Percentiles rank a stretch among this genome's conserved stretches.
Evolutionary conservation across 73 alveolate species (phyloP).

Genomic region (Paramecium biaurelia): DNA sequence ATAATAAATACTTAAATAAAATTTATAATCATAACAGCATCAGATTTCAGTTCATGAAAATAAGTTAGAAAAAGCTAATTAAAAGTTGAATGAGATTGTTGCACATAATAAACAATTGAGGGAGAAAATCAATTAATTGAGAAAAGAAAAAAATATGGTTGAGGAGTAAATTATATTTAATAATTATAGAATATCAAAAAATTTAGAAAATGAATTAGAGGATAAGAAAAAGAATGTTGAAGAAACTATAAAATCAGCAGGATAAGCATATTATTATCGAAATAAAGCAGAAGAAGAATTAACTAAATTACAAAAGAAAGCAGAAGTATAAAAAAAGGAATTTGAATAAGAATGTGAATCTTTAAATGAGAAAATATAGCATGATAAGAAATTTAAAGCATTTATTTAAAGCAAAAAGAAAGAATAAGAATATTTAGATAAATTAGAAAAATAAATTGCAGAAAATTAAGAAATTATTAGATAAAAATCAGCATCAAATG

Average conservation of each 20-base stretch:
- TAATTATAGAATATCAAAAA: slow-evolving; percentile 40
- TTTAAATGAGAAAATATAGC: slow-evolving; percentile 58
- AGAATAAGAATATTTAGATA: slow-evolving; percentile 56
- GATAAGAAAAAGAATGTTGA: slow-evolving; percentile 61
- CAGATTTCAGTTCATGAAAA: slow-evolving; percentile 57
- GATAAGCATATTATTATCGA: slow-evolving; percentile 63
- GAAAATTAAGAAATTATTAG: slow-evolving; percentile 58
- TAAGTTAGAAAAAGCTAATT: slow-evolving; percentile 59
- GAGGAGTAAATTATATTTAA: slow-evolving; percentile 35
- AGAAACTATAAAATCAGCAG: slow-evolving; percentile 60
- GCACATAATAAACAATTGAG: slow-evolving; percentile 56
- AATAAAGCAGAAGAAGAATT: slow-evolving; percentile 65
- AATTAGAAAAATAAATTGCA: slow-evolving; percentile 52
- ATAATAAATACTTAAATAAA: background rate
- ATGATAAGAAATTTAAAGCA: slow-evolving; percentile 58
- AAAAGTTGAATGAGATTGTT: slow-evolving; percentile 59
- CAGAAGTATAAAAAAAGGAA: slow-evolving; percentile 43
- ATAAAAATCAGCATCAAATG: slow-evolving; percentile 60
- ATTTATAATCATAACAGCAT: slow-evolving; percentile 36
- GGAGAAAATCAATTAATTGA: slow-evolving; percentile 48
- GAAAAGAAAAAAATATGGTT: slow-evolving; percentile 61
- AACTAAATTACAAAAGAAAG: slow-evolving; percentile 49
- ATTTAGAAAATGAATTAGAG: slow-evolving; percentile 50
- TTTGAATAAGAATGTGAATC: slow-evolving; percentile 56
- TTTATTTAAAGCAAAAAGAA: slow-evolving; percentile 60